Percentiles rank a stretch among this genome's conserved stretches.
Conservation (phyloP, 495 filamentous ascomycete species). For the Glonium stellatum region DNA sequence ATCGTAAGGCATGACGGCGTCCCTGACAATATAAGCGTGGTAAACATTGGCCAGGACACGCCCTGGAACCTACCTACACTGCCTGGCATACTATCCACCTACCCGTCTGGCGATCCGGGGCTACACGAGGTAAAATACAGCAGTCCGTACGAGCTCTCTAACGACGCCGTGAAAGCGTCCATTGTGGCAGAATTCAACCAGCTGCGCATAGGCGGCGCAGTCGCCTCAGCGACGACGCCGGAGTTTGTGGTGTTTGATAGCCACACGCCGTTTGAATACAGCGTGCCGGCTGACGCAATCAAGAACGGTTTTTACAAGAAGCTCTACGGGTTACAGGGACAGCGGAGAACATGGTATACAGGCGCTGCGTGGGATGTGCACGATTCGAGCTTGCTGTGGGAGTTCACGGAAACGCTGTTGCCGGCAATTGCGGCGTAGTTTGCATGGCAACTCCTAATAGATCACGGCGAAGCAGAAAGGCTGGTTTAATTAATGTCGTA, state of each 20-base stretch:
- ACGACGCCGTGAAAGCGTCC: slow-evolving; percentile 15
- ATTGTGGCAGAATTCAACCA: slow-evolving; percentile 20
- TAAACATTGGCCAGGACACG: slow-evolving; percentile 32
- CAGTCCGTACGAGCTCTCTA: slow-evolving; percentile 15
- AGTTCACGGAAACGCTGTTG: slow-evolving; percentile 16
- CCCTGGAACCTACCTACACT: slow-evolving; percentile 28
- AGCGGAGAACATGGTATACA: slow-evolving; percentile 47
- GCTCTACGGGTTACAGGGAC: slow-evolving; percentile 47
- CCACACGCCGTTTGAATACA: slow-evolving; percentile 26
- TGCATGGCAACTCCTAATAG: no score
- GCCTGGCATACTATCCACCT: slow-evolving; percentile 20
- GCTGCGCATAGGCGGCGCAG: slow-evolving; percentile 4
- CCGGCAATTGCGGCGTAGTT: neutral
- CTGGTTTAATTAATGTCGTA: neutral
- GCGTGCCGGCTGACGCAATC: slow-evolving; percentile 36
- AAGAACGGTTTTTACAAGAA: slow-evolving; percentile 44
- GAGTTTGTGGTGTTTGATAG: slow-evolving; percentile 28
- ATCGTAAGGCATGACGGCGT: slow-evolving; percentile 41
- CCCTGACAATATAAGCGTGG: slow-evolving; percentile 25
- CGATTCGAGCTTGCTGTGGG: slow-evolving; percentile 23
- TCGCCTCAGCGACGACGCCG: slow-evolving; percentile 2
- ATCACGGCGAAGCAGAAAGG: no score
- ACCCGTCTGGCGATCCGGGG: slow-evolving; percentile 7
- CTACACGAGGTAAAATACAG: slow-evolving; percentile 17
- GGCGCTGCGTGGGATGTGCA: slow-evolving; percentile 38